phyloP scores from a whole-genome alignment of 352 stramenopile species.

The Globisporangium apiculatum region DNA sequence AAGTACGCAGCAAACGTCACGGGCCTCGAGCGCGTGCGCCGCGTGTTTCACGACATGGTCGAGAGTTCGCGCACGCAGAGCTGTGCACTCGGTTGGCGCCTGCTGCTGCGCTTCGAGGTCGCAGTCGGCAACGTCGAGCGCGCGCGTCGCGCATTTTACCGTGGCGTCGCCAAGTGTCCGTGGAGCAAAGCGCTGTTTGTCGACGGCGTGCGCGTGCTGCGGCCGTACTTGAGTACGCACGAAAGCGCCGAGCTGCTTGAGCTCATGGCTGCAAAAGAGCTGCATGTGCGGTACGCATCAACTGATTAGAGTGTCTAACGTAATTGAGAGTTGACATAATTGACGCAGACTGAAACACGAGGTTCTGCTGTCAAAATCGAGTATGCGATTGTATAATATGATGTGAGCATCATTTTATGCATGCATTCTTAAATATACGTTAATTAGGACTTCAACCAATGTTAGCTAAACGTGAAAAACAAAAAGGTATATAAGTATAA shows the following conservation, averaged over 20 bases:
- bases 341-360: too few relatives aligned
- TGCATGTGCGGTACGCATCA: conserved; percentile 33
- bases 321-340: too few relatives aligned
- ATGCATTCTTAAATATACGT: too few relatives aligned
- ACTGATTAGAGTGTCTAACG: too few relatives aligned
- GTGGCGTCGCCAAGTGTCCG: conserved; percentile 53
- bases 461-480: too few relatives aligned
- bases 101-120: conserved; percentile 78
- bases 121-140: conserved; percentile 57
- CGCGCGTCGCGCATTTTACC: conserved; percentile 70
- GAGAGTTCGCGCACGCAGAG: conserved; percentile 38
- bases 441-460: too few relatives aligned
- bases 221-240: conserved; percentile 48
- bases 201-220: conserved; percentile 51
- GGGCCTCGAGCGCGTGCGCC: conserved; percentile 43
- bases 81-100: conserved; percentile 51
- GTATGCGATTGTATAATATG: too few relatives aligned
- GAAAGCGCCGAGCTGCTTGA: conserved; percentile 61
- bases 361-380: too few relatives aligned
- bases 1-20: conserved; percentile 51
- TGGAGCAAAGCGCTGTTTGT: conserved; percentile 80
- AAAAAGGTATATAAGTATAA: too few relatives aligned
- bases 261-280: conserved; percentile 67
- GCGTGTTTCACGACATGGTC: conserved; percentile 64
- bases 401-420: too few relatives aligned